A percentile compares a stretch with the other conserved stretches of the same genome.
These are phyloP conservation scores for Penicillium coffeae DNA, from an alignment of 495 filamentous ascomycete species.

Conservation along the genomic window DNA sequence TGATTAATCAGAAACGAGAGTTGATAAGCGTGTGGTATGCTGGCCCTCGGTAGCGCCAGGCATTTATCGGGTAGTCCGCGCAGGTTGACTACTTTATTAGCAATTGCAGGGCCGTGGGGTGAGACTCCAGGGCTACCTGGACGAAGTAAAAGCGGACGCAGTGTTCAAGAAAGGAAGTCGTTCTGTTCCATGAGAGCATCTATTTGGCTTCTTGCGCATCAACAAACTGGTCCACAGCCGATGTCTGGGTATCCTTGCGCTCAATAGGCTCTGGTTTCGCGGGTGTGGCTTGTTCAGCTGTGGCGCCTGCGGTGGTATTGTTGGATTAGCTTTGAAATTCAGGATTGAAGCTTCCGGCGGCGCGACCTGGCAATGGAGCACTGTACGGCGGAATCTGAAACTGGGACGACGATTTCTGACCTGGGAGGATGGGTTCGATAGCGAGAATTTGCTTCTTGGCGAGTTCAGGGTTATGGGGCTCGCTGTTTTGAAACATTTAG, in stretches of 20 bases:
- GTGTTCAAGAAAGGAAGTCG: slow-evolving; percentile 1
- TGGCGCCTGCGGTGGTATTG: slow-evolving; percentile 7
- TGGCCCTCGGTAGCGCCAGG: slow-evolving; percentile 5
- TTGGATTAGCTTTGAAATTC: slow-evolving; percentile 24
- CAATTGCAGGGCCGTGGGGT: background rate
- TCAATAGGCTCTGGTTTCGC: slow-evolving; percentile 24
- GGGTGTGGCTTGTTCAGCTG: slow-evolving; percentile 4
- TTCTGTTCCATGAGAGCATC: background rate
- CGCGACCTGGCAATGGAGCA: slow-evolving; percentile 6
- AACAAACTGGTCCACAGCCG: slow-evolving; percentile 53
- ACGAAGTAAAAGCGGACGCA: background rate
- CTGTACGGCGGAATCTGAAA: slow-evolving; percentile 41
- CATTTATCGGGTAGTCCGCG: slow-evolving; percentile 16
- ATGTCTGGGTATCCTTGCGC: slow-evolving; percentile 47
- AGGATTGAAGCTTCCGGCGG: slow-evolving; percentile 4
- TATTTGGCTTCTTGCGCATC: slow-evolving; percentile 44
- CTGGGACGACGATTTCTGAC: slow-evolving; percentile 51
- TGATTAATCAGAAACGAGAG: slow-evolving; percentile 6
- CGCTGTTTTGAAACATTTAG: slow-evolving; percentile 44
- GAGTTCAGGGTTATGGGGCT: slow-evolving; percentile 62
- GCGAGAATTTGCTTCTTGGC: slow-evolving; percentile 81
- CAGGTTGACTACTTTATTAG: slow-evolving; percentile 23
- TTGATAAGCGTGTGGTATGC: background rate
- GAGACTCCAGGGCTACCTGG: background rate
- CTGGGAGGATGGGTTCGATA: slow-evolving; percentile 79